phyloP scores from a whole-genome alignment of 768 basidiomycete species.

The Kwoniella sp. region DNA sequence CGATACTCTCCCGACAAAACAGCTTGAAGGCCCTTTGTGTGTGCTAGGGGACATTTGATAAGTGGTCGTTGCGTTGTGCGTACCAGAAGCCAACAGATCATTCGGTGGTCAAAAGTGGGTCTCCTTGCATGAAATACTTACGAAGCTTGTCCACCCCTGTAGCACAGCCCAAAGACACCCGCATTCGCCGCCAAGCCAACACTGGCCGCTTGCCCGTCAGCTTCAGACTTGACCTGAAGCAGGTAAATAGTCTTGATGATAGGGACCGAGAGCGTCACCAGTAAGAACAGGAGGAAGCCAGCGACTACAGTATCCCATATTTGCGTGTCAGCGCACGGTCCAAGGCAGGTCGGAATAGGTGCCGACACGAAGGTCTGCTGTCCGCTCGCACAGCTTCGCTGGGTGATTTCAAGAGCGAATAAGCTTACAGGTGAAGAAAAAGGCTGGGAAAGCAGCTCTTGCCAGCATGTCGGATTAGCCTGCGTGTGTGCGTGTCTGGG shows the following conservation, averaged over 20 bases:
- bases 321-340: too few species aligned
- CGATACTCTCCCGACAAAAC: too few species aligned
- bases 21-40: too few species aligned
- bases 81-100: too few species aligned
- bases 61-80: not conserved
- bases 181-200: constrained; percentile 62
- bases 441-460: constrained; percentile 28
- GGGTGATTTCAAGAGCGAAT: too few species aligned
- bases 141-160: constrained; percentile 55
- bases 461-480: constrained; percentile 26
- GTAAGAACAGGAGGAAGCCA: constrained; percentile 72
- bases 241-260: constrained; percentile 70
- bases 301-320: constrained; percentile 56
- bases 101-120: too few species aligned
- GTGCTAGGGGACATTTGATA: not conserved
- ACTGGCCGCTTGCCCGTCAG: constrained; percentile 37
- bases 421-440: constrained; percentile 37
- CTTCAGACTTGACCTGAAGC: constrained; percentile 60
- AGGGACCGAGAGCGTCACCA: constrained; percentile 74
- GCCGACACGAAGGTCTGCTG: too few species aligned
- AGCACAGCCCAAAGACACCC: constrained; percentile 83
- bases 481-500: too few species aligned
- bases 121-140: constrained; percentile 23
- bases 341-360: not conserved
- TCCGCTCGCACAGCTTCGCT: too few species aligned